Evolutionary conservation across 495 filamentous ascomycete genomes (phyloP).

Genomic region (Penicillium verhagenii): DNA sequence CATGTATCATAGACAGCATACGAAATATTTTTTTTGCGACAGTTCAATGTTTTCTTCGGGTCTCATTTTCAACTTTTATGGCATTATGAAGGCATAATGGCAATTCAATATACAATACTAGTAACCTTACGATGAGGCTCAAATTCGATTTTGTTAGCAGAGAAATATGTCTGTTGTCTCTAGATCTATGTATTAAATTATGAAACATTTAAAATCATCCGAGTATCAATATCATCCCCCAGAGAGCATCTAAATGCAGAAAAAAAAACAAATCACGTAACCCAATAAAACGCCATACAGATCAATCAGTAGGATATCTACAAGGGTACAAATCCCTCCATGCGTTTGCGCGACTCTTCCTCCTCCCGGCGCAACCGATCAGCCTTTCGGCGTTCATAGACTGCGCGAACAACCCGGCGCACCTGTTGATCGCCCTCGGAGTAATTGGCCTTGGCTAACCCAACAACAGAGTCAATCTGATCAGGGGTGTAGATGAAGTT

Average conservation of each 20-base stretch:
- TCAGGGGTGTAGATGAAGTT: slow-evolving; percentile 92
- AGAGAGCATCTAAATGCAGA: background rate
- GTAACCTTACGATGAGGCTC: too few species aligned
- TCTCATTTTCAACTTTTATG: too few species aligned
- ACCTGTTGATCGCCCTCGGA: slow-evolving; percentile 74
- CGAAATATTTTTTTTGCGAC: background rate
- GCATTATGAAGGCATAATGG: too few species aligned
- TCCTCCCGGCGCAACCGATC: slow-evolving; percentile 59
- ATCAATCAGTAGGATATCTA: slow-evolving; percentile 9
- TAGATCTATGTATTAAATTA: too few species aligned
- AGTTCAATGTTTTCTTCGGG: too few species aligned
- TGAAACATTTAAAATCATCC: too few species aligned
- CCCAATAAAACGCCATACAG: background rate
- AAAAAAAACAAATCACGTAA: background rate
- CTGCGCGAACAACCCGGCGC: slow-evolving; percentile 75
- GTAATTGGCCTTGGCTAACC: slow-evolving; percentile 84
- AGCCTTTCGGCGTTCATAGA: slow-evolving; percentile 87
- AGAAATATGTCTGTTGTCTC: too few species aligned
- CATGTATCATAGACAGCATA: slow-evolving; percentile 1
- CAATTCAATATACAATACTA: too few species aligned
- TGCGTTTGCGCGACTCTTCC: slow-evolving; percentile 42
- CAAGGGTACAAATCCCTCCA: slow-evolving; percentile 41
- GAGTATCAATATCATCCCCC: background rate
- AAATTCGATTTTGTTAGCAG: too few species aligned
- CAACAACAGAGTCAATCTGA: slow-evolving; percentile 77